These are phyloP conservation scores for Fusarium annulatum DNA, from an alignment of 2,329 filamentous ascomycete species.

Conservation along the genomic window DNA sequence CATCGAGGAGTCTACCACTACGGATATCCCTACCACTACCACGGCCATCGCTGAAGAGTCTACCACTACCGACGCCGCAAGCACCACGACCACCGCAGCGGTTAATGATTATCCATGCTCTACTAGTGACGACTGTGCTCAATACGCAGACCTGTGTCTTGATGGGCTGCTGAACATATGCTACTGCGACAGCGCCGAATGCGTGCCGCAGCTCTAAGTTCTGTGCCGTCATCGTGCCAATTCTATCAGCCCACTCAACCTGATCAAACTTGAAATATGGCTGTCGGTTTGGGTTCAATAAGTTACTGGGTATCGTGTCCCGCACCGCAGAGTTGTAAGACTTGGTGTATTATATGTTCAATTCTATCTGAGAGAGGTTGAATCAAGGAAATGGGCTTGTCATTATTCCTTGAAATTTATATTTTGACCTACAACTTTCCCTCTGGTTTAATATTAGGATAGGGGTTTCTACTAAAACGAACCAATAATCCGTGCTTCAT, in stretches of 20 bases:
- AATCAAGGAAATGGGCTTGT: neutral
- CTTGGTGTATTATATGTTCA: neutral
- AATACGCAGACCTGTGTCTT: neutral
- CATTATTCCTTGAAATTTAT: neutral
- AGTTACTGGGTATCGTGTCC: neutral
- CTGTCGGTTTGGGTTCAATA: rapidly evolving
- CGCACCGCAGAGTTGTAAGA: neutral
- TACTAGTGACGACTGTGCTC: neutral
- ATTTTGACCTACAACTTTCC: too few species aligned
- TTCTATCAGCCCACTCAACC: too few species aligned
- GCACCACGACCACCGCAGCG: neutral
- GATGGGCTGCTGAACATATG: neutral
- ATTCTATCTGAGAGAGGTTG: neutral
- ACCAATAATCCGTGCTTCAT: too few species aligned
- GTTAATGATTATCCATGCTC: rapidly evolving
- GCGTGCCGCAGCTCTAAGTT: neutral
- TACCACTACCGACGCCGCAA: neutral
- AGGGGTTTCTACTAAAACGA: too few species aligned
- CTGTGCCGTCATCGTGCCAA: too few species aligned
- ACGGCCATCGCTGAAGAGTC: neutral
- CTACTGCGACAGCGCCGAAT: too few species aligned
- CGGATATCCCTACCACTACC: neutral
- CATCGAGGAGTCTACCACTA: neutral
- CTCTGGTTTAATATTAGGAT: too few species aligned
- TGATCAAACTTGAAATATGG: too few species aligned